Evolutionary conservation across 2,329 filamentous ascomycete species (phyloP).

Genomic region (Xylariaceae sp.): DNA sequence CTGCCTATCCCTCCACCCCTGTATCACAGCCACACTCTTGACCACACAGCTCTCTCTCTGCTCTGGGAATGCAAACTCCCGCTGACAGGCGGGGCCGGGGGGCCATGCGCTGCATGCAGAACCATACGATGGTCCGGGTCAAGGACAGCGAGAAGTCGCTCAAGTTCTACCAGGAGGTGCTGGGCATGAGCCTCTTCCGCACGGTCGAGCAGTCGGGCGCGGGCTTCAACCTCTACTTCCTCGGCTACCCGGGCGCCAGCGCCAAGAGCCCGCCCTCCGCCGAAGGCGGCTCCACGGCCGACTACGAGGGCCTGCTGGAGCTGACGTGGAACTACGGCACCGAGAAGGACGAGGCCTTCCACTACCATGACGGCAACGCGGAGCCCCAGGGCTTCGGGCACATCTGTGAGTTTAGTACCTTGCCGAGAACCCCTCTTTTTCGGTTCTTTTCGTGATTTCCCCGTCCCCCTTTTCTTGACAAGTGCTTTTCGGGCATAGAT

Average conservation of each 20-base stretch:
- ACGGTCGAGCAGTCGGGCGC: constrained; percentile 62
- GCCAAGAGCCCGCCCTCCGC: constrained; percentile 41
- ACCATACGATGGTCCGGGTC: constrained; percentile 92
- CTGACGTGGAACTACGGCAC: constrained; percentile 80
- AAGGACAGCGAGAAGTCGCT: constrained; percentile 70
- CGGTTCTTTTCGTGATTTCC: no score
- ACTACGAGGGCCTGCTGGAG: constrained; percentile 79
- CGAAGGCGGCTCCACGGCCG: constrained; percentile 50
- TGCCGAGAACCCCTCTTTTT: no score
- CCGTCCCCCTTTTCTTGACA: neutral
- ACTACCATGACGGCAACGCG: constrained; percentile 88
- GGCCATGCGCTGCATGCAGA: constrained; percentile 43
- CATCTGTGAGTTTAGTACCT: constrained; percentile 76
- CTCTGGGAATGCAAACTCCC: no score
- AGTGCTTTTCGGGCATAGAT: no score
- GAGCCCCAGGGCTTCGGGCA: constrained; percentile 92
- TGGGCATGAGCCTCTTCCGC: constrained; percentile 81
- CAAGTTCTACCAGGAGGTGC: constrained; percentile 74
- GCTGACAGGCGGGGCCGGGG: no score
- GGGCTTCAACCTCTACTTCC: constrained; percentile 86
- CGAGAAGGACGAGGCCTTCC: constrained; percentile 76
- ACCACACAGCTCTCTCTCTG: no score
- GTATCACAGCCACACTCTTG: no score
- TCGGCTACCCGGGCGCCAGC: constrained; percentile 63
- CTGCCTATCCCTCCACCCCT: neutral